Base-by-base conservation (phyloP, 78 protist species). In the slime mould (Dictyostelium discoideum) region DNA sequence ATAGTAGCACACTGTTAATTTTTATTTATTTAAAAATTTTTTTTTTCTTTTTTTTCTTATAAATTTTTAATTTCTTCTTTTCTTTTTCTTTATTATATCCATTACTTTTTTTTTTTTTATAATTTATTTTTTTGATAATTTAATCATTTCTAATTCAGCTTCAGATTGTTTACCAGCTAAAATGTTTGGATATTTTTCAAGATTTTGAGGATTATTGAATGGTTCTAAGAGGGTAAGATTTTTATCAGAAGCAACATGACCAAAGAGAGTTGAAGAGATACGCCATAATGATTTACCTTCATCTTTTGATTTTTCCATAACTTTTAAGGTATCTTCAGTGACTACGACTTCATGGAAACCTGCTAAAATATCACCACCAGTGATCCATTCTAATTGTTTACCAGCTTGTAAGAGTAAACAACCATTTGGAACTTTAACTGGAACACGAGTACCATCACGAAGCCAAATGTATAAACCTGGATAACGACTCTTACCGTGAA, bases 281-380 rank as follows among this genome's bases (percentile, higher is more conserved):
- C 99, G 92, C 99, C 99, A 98, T 44, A 82, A 46, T 10, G 96
- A 72, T 8, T 73, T 67, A 54, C 81, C 96, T 5, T 42, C 96
- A 24, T 54, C 96, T 67, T 60, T 95, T 5, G 88, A 92, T 13
- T 79, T 60, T 32, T 97, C 97, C 57, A 92, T 7, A 2, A 86
- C 96, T n/a, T 72, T 92, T 39, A 95, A 44, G 11, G 98, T 97
- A 13, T 37, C 90, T 39, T 97, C 79, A 26, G 86, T 76, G 40
- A 98, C 98, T n/a, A 97, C 96, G 29, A 97, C 98, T 76, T 97
- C 98, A 85, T 98, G 98, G 96, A 92, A 97, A 20, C 98, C 98
- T 0, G 98, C 98, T 60, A 83, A 42, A 82, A 98, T 92, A 60
- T 76, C 83, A 26, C 98, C 98, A 57, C 98, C 98, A 26, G 98